Base-by-base conservation (phyloP, 2,329 filamentous ascomycete genomes). In the Periconia sp. region DNA sequence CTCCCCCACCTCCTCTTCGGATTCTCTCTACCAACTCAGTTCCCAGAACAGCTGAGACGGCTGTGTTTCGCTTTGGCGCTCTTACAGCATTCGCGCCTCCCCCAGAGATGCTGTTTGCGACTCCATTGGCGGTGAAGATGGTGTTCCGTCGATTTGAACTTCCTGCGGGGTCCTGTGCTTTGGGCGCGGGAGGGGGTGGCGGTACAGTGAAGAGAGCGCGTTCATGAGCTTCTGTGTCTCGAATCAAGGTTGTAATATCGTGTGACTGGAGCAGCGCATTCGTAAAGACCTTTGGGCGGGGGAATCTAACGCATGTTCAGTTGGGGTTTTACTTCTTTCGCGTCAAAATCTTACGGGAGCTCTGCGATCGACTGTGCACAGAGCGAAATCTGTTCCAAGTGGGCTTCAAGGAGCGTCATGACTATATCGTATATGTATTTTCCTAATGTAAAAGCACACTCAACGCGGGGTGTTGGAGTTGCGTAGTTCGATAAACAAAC, bases 161-260 rank as follows among this genome's bases (percentile, higher is more conserved):
- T 26, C 68, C 61, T 55, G 78, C 66, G 58, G 73, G 59, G 59
- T 80, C 50, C 68, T 76, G 42, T 59, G 70, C 56, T 66, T 77
- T 68, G 65, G 75, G 50, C 62, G 71, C 36, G 61, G 74, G 28
- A 63, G 79, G 78, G 0, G 88, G 83, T 0, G 88, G 84, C 1
- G 92, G 91, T 0, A 96, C 86, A 25, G 92, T 95, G 76, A 97
- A 99, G 13, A 99, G 83, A 5, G 92, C 92, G 61, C 92, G 87
- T 70, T 99, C 94, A 73, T 97, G 92, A 16, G 87, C 76, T 71
- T 99, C 94, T 3, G 92, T 96, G 69, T 99, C 94, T 48, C 94
- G 88, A 62, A 99, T 96, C 34, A 99, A 77, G 10, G 89, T 83
- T 4, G 94, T 97, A 57, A 99, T 97, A 70, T 99, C 94, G 70